Conservation (phyloP, 2,329 filamentous ascomycete species). For the Penicillium capsulatum region DNA sequence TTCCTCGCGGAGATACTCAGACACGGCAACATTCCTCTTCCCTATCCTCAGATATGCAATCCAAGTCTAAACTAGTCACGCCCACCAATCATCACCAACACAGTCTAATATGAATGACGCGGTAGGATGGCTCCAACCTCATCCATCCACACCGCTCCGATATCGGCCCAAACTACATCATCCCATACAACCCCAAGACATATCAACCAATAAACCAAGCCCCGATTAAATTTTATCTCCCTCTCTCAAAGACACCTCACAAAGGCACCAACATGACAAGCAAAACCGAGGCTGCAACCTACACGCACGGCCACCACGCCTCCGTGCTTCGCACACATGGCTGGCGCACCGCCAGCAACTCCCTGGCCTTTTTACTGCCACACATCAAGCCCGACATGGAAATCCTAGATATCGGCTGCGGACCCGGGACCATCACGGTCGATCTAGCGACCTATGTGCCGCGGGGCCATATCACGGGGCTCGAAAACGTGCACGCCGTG, state of each 20-base stretch:
- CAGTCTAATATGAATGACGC: conserved; percentile 1
- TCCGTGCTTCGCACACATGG: conserved; percentile 29
- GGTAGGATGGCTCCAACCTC: not conserved
- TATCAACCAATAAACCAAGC: conserved; percentile 11
- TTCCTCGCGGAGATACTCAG: too few species aligned
- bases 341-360: conserved; percentile 33
- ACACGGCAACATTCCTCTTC: too few species aligned
- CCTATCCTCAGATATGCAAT: not conserved
- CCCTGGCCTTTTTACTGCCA: conserved; percentile 39
- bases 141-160: conserved; percentile 1
- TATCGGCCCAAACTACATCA: conserved; percentile 10
- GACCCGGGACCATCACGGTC: conserved; percentile 43
- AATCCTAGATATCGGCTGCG: conserved; percentile 45
- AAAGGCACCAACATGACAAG: conserved; percentile 9
- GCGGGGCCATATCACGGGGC: conserved; percentile 37
- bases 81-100: not conserved
- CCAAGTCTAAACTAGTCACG: not conserved
- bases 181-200: not conserved
- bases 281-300: conserved; percentile 20
- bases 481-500: conserved; percentile 29
- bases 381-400: conserved; percentile 34
- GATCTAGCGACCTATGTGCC: conserved; percentile 40
- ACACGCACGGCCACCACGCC: conserved; percentile 33
- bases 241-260: too few species aligned
- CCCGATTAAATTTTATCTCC: too few species aligned